Base-by-base conservation (phyloP, 1,284 basidiomycete genomes). In the Rhodofomes roseus region DNA sequence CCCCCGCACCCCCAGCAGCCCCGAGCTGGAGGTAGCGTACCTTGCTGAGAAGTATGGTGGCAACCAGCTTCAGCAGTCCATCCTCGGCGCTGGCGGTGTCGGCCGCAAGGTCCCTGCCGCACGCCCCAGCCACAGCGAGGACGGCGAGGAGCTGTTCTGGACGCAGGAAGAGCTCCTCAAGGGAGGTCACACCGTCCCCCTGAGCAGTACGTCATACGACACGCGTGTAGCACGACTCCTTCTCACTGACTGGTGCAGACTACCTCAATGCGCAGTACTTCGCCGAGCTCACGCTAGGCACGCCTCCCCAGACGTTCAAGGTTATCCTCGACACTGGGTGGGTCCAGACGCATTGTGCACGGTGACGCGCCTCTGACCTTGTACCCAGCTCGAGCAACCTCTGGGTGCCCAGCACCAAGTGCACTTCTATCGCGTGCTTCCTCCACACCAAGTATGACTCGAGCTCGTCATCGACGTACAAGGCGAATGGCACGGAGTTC, bases 261-360 rank as follows among this genome's bases (percentile, higher is more conserved):
- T 99, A 95, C 79, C 87, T 97, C 86, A 98, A 98, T 73, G 96
- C 96, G 29, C 96, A 99, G 76, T 98, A 99, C 79, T 99, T 86
- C 74, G 85, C 95, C 39, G 92, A 96, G 66, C 96, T 99, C 65
- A 76, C 79, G 11, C 74, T 99, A 58, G 96, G 94, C 16, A 82
- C 80, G 2, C 94, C 94, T 14, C 81, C 92, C 54, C 94, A 96
- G 76, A 79, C 72, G 77, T 93, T 93, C 81, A 93, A 93, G 77
- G 92, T 96, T 66, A 85, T 95, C 60, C 83, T 94, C 62, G 93
- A 95, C 71, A 95, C 92, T 54, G 93, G 92, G 88, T 86, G 58
- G 25, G 68, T 54, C 44, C 12, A 2, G 44, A 29, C 20, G 53
- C 22, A 25, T 44, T 55, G 62, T 40, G 46, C 4, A 44, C 25